A percentile compares a stretch with the other conserved stretches of the same genome.
Conservation (phyloP, 2,329 filamentous ascomycete genomes). For the Penicillium sp. region DNA sequence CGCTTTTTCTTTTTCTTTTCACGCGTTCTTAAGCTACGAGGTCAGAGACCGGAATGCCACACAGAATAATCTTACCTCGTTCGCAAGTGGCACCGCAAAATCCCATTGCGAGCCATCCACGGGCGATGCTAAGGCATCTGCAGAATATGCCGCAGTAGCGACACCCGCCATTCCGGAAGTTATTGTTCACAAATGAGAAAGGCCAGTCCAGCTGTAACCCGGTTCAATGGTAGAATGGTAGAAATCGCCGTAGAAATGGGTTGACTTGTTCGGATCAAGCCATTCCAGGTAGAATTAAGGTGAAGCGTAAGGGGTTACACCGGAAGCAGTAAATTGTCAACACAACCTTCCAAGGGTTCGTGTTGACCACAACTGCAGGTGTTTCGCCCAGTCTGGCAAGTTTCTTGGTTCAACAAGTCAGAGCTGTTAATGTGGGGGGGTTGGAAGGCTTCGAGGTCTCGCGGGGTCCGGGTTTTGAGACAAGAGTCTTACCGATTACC, state of each 20-base stretch:
- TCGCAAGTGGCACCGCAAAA: slow-evolving; percentile 35
- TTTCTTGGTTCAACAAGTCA: neutral
- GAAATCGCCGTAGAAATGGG: slow-evolving; percentile 10
- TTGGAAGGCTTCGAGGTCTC: neutral
- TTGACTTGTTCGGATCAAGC: slow-evolving; percentile 19
- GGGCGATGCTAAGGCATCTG: slow-evolving; percentile 40
- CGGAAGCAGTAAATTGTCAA: slow-evolving; percentile 38
- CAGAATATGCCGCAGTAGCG: slow-evolving; percentile 38
- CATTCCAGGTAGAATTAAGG: slow-evolving; percentile 27
- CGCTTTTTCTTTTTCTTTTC: neutral
- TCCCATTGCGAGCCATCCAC: slow-evolving; percentile 39
- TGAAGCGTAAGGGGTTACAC: slow-evolving; percentile 16
- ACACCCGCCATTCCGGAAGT: slow-evolving; percentile 41
- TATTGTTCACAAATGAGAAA: slow-evolving; percentile 16
- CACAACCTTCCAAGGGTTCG: slow-evolving; percentile 14
- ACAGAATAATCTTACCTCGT: slow-evolving; percentile 33
- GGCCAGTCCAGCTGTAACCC: slow-evolving; percentile 38
- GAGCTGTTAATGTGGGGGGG: neutral
- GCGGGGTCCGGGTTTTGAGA: neutral
- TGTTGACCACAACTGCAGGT: neutral
- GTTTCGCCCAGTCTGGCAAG: neutral
- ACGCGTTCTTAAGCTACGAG: neutral
- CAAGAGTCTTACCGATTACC: neutral
- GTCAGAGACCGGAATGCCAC: neutral
- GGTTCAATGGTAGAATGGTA: slow-evolving; percentile 6